Conservation (phyloP, 2,329 filamentous ascomycete species). For the Hortaea sp. region DNA sequence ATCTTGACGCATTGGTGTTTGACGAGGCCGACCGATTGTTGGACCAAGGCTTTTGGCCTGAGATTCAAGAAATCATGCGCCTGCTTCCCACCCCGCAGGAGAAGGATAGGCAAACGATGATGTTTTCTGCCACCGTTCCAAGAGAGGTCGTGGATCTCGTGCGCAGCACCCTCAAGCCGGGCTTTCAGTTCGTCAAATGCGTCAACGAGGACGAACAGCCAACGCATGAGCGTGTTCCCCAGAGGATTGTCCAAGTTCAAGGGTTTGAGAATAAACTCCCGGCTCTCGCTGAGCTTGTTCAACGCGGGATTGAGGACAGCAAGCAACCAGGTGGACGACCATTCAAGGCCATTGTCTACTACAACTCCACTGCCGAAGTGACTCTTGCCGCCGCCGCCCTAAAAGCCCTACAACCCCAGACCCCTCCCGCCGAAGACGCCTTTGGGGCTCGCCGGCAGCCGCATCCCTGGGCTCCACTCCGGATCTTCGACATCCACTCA, state of each 20-base stretch:
- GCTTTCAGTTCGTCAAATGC: constrained; percentile 88
- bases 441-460: constrained; percentile 6
- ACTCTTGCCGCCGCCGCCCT: constrained; percentile 54
- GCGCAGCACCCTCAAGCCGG: constrained; percentile 62
- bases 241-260: constrained; percentile 58
- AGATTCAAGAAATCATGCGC: constrained; percentile 38
- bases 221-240: constrained; percentile 76
- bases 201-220: constrained; percentile 70
- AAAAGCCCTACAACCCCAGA: constrained; percentile 28
- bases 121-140: constrained; percentile 92
- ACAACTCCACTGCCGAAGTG: constrained; percentile 68
- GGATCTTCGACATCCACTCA: constrained; percentile 62
- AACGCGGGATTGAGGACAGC: constrained; percentile 30
- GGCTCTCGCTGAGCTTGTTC: constrained; percentile 62
- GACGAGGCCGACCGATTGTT: constrained; percentile 60
- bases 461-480: constrained; percentile 25
- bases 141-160: constrained; percentile 72
- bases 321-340: constrained; percentile 39
- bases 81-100: constrained; percentile 51
- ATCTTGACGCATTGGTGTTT: constrained; percentile 49
- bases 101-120: constrained; percentile 73
- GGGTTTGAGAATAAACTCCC: constrained; percentile 71
- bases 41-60: constrained; percentile 45
- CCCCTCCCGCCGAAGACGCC: constrained; percentile 16
- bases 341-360: constrained; percentile 96